phyloP scores from a whole-genome alignment of 768 basidiomycete genomes.

The Termitomyces sp. region DNA sequence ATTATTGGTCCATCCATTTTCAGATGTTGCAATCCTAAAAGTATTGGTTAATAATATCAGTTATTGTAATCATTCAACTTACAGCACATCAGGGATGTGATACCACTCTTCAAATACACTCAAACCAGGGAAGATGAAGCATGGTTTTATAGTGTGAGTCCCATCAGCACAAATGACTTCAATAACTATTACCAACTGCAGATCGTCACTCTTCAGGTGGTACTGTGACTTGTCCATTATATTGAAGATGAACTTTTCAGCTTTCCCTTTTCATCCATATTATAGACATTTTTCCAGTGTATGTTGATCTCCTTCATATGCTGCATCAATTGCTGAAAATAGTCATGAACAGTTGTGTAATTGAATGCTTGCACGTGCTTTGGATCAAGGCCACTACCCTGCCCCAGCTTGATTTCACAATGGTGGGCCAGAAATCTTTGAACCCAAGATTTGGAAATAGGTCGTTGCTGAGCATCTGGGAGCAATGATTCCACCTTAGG shows the following conservation, averaged over 20 bases:
- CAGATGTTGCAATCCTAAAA: not conserved
- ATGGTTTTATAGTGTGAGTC: conserved; percentile 9
- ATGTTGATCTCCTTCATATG: no score
- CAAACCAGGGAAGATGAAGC: not conserved
- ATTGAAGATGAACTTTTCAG: conserved; percentile 16
- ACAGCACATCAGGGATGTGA: not conserved
- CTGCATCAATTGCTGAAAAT: not conserved
- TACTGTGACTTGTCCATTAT: not conserved
- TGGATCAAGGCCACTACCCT: not conserved
- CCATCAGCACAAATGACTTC: not conserved
- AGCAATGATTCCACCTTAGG: no score
- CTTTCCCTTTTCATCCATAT: conserved; percentile 11
- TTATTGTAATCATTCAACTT: not conserved
- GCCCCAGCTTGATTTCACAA: no score
- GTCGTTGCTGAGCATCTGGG: no score
- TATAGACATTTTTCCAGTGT: no score
- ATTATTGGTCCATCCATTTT: not conserved
- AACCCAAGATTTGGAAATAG: no score
- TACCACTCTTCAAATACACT: not conserved
- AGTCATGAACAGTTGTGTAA: not conserved
- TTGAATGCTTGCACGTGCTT: not conserved
- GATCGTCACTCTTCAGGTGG: not conserved
- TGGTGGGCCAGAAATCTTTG: no score
- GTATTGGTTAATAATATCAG: not conserved
- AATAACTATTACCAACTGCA: not conserved